These are phyloP conservation scores for Gomphus bonarii DNA, from an alignment of 1,284 basidiomycete species.

Conservation along the genomic window DNA sequence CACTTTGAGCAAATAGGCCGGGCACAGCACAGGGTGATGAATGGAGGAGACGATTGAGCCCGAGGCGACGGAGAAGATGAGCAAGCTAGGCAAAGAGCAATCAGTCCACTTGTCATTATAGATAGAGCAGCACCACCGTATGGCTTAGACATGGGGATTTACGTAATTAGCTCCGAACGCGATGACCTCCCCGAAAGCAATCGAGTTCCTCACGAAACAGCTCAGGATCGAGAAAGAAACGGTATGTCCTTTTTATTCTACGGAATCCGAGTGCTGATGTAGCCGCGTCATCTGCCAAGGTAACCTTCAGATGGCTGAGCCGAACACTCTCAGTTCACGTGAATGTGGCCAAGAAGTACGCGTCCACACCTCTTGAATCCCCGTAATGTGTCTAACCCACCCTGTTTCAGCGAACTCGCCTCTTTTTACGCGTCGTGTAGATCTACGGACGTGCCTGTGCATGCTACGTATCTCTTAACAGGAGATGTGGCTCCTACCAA, in stretches of 20 bases:
- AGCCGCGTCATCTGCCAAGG: slow-evolving; percentile 29
- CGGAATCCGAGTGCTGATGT: not conserved
- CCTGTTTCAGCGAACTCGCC: slow-evolving; percentile 44
- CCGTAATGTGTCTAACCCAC: not conserved
- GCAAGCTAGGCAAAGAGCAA: slow-evolving; percentile 49
- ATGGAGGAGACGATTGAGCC: slow-evolving; percentile 19
- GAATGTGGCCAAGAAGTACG: slow-evolving; percentile 63
- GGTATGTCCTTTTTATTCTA: slow-evolving; percentile 28
- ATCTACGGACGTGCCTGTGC: slow-evolving; percentile 30
- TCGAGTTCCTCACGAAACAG: slow-evolving; percentile 54
- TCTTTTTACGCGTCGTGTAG: slow-evolving; percentile 37
- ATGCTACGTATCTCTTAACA: slow-evolving; percentile 58
- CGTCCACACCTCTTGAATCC: not conserved
- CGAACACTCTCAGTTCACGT: slow-evolving; percentile 58
- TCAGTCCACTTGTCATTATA: not conserved
- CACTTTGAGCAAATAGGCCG: slow-evolving; percentile 51
- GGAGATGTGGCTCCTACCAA: slow-evolving; percentile 31
- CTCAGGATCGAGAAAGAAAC: slow-evolving; percentile 51
- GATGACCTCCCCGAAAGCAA: slow-evolving; percentile 36
- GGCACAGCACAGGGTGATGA: slow-evolving; percentile 46
- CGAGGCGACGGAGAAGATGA: slow-evolving; percentile 46
- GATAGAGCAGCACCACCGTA: not conserved
- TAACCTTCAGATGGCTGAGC: slow-evolving; percentile 66
- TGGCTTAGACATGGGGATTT: not conserved
- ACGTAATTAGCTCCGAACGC: not conserved